Conservation (phyloP, 495 filamentous ascomycete genomes). For the Tuber indicum region DNA sequence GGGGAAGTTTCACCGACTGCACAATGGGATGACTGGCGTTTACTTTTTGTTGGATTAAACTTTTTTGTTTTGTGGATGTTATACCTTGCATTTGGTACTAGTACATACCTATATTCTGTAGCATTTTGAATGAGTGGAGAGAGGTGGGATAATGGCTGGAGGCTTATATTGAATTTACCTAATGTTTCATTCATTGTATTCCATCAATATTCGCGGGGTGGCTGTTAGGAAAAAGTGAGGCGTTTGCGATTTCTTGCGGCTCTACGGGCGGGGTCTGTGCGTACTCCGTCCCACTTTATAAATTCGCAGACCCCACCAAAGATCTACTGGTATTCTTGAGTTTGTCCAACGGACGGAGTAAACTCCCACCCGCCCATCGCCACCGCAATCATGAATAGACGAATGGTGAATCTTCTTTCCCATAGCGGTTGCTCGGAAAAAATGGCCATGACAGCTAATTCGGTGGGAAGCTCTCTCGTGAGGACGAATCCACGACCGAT, state of each 20-base stretch:
- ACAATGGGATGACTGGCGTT: background rate
- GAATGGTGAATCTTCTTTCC: slow-evolving; percentile 16
- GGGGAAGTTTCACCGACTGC: background rate
- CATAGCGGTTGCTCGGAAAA: background rate
- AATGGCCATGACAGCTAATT: slow-evolving; percentile 7
- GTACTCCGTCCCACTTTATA: background rate
- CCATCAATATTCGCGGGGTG: background rate
- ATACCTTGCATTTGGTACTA: background rate
- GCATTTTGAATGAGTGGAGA: background rate
- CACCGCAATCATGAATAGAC: slow-evolving; percentile 25
- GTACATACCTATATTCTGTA: background rate
- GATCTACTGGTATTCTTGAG: background rate
- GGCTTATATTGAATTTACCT: background rate
- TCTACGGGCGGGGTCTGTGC: background rate
- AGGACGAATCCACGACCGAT: slow-evolving; percentile 73
- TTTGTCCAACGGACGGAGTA: background rate
- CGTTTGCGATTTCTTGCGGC: background rate
- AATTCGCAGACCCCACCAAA: background rate
- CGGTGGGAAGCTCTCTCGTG: slow-evolving; percentile 67
- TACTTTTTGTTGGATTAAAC: background rate
- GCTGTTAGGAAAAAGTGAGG: background rate
- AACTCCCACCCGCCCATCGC: background rate
- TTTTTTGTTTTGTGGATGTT: background rate
- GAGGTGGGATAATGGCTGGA: background rate
- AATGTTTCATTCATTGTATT: background rate